These are phyloP conservation scores for Ophiostoma sp. DNA, from an alignment of 2,329 filamentous ascomycete species.

Conservation along the genomic window DNA sequence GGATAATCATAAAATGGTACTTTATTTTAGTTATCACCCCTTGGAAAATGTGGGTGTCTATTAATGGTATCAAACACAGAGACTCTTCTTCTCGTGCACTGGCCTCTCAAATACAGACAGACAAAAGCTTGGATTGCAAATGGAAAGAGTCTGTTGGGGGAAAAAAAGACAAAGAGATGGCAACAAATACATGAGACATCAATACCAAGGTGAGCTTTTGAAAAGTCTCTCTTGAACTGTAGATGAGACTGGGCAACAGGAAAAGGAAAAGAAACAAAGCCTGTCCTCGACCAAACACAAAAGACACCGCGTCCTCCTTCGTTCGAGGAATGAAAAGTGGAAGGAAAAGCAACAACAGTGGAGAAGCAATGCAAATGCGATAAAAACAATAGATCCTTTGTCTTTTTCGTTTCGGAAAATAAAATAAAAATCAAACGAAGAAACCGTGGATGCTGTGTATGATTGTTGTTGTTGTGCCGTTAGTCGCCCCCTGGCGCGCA, in stretches of 20 bases:
- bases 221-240: neutral
- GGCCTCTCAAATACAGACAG: neutral
- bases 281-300: neutral
- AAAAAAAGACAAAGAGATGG: neutral
- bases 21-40: slow-evolving; percentile 1
- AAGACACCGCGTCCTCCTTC: neutral
- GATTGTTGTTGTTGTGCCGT: neutral
- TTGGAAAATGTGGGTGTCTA: neutral
- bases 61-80: slow-evolving; percentile 8
- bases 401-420: neutral
- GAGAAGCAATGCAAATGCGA: neutral
- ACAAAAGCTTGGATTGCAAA: neutral
- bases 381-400: neutral
- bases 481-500: neutral
- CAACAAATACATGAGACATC: slow-evolving; percentile 4
- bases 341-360: neutral
- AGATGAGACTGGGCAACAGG: neutral
- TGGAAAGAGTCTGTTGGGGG: neutral
- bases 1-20: neutral
- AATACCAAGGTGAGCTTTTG: neutral
- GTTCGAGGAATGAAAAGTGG: neutral
- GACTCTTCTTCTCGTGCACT: neutral
- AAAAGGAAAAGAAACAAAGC: neutral
- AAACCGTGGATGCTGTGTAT: slow-evolving; percentile 1
- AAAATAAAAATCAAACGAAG: neutral